A percentile compares a stretch with the other conserved stretches of the same genome.
Conservation (phyloP, 2,329 filamentous ascomycete species). For the Penicillium italicum region DNA sequence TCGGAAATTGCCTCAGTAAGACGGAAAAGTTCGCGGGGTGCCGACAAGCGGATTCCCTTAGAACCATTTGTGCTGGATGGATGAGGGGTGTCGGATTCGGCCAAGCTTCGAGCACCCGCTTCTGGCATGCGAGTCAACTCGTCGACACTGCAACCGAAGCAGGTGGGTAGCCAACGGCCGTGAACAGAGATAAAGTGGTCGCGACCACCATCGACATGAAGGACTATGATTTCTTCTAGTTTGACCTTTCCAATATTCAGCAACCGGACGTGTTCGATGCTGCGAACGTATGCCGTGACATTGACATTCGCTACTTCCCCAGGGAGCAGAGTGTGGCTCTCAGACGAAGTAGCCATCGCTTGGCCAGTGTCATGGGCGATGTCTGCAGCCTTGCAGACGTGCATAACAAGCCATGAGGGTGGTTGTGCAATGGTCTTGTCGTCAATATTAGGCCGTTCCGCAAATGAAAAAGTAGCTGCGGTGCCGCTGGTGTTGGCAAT, state of each 20-base stretch:
- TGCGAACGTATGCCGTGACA: conserved; percentile 64
- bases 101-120: conserved; percentile 68
- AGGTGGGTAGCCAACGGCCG: conserved; percentile 74
- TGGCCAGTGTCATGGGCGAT: conserved; percentile 27
- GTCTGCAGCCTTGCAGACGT: conserved; percentile 56
- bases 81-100: conserved; percentile 21
- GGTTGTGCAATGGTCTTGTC: conserved; percentile 41
- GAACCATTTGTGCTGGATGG: conserved; percentile 30
- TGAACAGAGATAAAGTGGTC: conserved; percentile 88
- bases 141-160: conserved; percentile 80
- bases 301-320: conserved; percentile 75
- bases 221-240: conserved; percentile 82
- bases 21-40: conserved; percentile 82
- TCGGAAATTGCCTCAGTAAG: conserved; percentile 76
- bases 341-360: conserved; percentile 32
- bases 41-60: conserved; percentile 61
- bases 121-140: conserved; percentile 83
- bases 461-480: conserved; percentile 72
- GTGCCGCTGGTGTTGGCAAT: conserved; percentile 91
- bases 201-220: conserved; percentile 76
- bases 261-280: conserved; percentile 59
- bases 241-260: conserved; percentile 66
- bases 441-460: conserved; percentile 61
- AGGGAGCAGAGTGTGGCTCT: conserved; percentile 67
- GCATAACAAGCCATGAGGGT: conserved; percentile 67